Percentiles rank a stretch among this genome's conserved stretches.
phyloP scores from a whole-genome alignment of 306 rosid genomes.

The Vigna mungo region DNA sequence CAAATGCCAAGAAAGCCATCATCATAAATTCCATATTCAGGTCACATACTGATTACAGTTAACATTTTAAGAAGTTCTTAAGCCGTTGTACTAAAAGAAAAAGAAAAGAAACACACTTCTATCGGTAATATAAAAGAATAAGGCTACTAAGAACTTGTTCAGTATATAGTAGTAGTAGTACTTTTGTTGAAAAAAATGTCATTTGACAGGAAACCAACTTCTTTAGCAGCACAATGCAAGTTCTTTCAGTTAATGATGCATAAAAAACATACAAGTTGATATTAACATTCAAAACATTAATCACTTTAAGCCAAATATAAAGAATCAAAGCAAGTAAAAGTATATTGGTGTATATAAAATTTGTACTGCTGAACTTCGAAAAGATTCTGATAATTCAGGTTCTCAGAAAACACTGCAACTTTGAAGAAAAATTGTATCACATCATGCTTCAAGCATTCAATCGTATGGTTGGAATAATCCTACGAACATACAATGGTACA shows the following conservation, averaged over 20 bases:
- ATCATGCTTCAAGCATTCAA: background rate
- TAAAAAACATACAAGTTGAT: constrained; percentile 1
- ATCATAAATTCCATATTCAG: background rate
- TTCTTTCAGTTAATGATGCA: background rate
- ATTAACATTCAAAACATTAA: constrained; percentile 9
- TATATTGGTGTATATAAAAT: background rate
- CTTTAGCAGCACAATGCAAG: background rate
- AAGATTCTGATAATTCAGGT: background rate
- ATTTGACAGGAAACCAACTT: background rate
- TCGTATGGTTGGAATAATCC: background rate
- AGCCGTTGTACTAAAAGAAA: background rate
- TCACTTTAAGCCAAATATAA: background rate
- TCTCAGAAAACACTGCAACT: constrained; percentile 23
- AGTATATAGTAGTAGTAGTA: background rate
- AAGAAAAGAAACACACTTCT: background rate
- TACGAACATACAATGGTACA: background rate
- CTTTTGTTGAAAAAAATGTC: background rate
- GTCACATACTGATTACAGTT: background rate
- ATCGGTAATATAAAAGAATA: background rate
- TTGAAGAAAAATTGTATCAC: constrained; percentile 4
- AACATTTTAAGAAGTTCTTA: background rate
- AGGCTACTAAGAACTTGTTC: background rate
- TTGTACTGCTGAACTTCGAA: background rate
- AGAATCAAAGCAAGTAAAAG: background rate
- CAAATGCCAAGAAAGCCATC: background rate